phyloP scores from a whole-genome alignment of 352 stramenopile genomes.

The Globisporangium iwayamae region DNA sequence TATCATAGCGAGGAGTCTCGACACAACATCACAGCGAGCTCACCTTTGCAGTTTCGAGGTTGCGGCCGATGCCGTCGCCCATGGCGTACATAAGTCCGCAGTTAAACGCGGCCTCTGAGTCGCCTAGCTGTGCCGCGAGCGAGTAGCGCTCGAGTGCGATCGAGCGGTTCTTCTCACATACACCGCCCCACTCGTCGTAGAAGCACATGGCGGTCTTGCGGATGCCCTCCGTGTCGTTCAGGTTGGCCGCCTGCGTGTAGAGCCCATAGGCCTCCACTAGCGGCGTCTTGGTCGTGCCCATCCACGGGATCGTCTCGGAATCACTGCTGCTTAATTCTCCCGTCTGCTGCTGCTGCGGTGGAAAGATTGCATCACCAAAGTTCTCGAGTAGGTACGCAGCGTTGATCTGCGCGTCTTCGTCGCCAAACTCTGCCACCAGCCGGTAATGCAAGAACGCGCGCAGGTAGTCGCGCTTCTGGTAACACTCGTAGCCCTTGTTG shows the following conservation, averaged over 20 bases:
- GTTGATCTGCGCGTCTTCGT: conserved; percentile 64
- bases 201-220: conserved; percentile 63
- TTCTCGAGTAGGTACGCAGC: conserved; percentile 72
- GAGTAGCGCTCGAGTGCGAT: conserved; percentile 51
- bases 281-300: conserved; percentile 24
- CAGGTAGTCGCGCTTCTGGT: conserved; percentile 54
- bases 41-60: conserved; percentile 39
- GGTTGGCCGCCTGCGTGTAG: conserved; percentile 45
- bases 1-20: not conserved
- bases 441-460: conserved; percentile 71
- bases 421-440: conserved; percentile 54
- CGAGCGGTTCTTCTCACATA: conserved; percentile 50
- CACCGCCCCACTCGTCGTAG: conserved; percentile 54
- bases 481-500: conserved; percentile 62
- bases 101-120: conserved; percentile 62
- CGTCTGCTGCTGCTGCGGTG: not conserved
- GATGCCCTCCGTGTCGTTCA: conserved; percentile 75
- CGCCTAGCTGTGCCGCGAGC: conserved; percentile 44
- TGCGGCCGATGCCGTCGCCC: conserved; percentile 37
- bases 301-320: conserved; percentile 19
- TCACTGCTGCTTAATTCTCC: conserved; percentile 9
- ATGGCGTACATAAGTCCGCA: conserved; percentile 54
- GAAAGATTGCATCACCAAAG: conserved; percentile 41
- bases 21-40: not conserved
- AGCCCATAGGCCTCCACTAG: conserved; percentile 46